Base-by-base conservation (phyloP, 2,329 filamentous ascomycete species). In the Tolypocladium ophioglossoides region DNA sequence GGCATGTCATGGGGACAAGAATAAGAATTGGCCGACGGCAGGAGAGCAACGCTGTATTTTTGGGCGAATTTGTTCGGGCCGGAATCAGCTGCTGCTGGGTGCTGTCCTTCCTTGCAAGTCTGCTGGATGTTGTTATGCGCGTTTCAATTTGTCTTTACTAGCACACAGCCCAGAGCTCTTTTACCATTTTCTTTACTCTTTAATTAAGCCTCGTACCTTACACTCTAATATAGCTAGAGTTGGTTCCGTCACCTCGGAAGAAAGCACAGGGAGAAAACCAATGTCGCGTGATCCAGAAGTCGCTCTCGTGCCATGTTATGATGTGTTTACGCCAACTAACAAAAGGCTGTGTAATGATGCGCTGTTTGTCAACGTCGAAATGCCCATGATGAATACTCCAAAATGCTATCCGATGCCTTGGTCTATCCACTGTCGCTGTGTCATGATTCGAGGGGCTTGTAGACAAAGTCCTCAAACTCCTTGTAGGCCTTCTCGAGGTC, bases 391-490 rank as follows among this genome's bases (percentile, higher is more conserved):
- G 18, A 12, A 37, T 11, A 20, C 27, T 32, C 27, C 27, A 20
- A 48, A 32, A 48, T 48, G 44, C 44, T 7, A 4, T 7, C 27
- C 27, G 12, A 48, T 48, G 44, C 44, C n/a, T 48, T 11, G 18
- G 10, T 32, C 44, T 48, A 14, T 7, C 44, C 27, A 34, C 18
- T 10, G 3, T 34, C 30, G 44, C 27, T 18, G 20, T 35, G 50
- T 59, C 55, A 59, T 56, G 53, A 58, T 9, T 59, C 53, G 5
- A 53, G 35, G 10, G 61, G 53, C 47, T 70, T 68, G 64, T 75
- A 78, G 51, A 80, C 69, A 55, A 72, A 79, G 1, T 69, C 68
- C 56, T 79, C 82, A 30, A 83, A 68, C 63, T 80, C 70, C 64
- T 72, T 71, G 68, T 79, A 82, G 0, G 80, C 78, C 57, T 61